Conservation (phyloP, 2,329 filamentous ascomycete genomes). For the Acephala macrosclerotiorum region DNA sequence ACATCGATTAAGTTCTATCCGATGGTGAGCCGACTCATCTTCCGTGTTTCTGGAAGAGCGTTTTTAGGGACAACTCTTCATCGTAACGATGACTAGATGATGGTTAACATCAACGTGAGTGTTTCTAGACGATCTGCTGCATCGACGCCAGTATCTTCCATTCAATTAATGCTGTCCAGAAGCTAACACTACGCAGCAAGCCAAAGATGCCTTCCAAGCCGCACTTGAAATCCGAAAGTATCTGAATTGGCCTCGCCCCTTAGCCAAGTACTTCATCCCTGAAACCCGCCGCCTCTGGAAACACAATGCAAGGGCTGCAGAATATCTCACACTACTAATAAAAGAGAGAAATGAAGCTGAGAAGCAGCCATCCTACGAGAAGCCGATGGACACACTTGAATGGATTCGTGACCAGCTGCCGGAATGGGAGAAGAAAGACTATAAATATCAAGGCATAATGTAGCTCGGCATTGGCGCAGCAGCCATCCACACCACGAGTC, state of each 20-base stretch:
- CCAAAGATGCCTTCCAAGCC: constrained; percentile 15
- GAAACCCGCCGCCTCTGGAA: constrained; percentile 14
- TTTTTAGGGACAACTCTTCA: constrained; percentile 20
- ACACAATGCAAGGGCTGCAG: constrained; percentile 6
- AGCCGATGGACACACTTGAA: constrained; percentile 19
- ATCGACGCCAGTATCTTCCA: background rate
- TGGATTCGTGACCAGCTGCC: constrained; percentile 15
- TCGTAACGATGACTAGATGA: constrained; percentile 26
- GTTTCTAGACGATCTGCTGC: background rate
- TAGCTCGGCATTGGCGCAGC: constrained; percentile 24
- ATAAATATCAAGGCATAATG: constrained; percentile 16
- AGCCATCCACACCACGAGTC: constrained; percentile 23
- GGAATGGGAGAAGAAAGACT: constrained; percentile 15
- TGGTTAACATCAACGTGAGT: constrained; percentile 9
- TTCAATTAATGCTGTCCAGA: background rate
- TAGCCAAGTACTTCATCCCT: constrained; percentile 20
- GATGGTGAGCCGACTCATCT: constrained; percentile 47
- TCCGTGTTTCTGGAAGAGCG: constrained; percentile 44
- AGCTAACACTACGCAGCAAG: constrained; percentile 14
- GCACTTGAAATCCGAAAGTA: constrained; percentile 15
- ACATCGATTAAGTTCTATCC: constrained; percentile 36
- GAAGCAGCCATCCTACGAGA: background rate
- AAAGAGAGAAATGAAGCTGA: constrained; percentile 10
- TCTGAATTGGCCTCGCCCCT: constrained; percentile 11
- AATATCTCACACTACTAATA: constrained; percentile 19